phyloP scores from a whole-genome alignment of 1,284 basidiomycete species.

The Wolfiporia cocos region DNA sequence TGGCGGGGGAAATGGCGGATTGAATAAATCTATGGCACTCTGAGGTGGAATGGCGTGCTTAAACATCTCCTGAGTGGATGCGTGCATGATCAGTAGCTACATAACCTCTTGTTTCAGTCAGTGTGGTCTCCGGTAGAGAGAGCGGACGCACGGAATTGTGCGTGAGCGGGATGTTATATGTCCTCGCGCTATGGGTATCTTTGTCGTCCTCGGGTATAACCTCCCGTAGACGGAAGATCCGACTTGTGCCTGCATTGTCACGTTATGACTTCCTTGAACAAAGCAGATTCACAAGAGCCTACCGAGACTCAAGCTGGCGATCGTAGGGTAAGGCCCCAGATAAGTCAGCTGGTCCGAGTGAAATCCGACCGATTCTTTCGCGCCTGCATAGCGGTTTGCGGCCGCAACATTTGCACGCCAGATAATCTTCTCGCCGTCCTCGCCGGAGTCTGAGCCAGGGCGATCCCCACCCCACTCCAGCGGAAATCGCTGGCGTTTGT shows the following conservation, averaged over 20 bases:
- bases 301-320: conserved; percentile 91
- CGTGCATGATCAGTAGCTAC: conserved; percentile 88
- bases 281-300: too few relatives aligned
- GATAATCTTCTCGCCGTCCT: conserved; percentile 24
- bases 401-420: conserved; percentile 93
- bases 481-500: conserved; percentile 52
- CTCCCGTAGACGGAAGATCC: conserved; percentile 76
- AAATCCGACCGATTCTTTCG: conserved; percentile 79
- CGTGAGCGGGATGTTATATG: conserved; percentile 77
- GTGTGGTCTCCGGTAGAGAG: neutral
- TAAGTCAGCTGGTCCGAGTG: conserved; percentile 79
- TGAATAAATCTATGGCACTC: conserved; percentile 68
- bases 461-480: conserved; percentile 68
- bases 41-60: conserved; percentile 82
- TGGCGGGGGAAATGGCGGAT: conserved; percentile 50
- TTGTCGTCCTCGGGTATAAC: conserved; percentile 57
- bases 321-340: conserved; percentile 88
- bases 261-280: too few relatives aligned
- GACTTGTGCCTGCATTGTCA: conserved; percentile 48
- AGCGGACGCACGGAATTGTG: conserved; percentile 71
- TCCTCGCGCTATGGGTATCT: conserved; percentile 52
- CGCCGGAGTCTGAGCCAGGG: conserved; percentile 18
- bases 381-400: conserved; percentile 86
- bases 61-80: conserved; percentile 84
- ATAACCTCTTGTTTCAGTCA: neutral